A percentile compares a stretch with the other conserved stretches of the same genome.
Evolutionary conservation across 176 grass and related monocot genomes (phyloP).

Genomic region (Bolboschoenus planiculmis): DNA sequence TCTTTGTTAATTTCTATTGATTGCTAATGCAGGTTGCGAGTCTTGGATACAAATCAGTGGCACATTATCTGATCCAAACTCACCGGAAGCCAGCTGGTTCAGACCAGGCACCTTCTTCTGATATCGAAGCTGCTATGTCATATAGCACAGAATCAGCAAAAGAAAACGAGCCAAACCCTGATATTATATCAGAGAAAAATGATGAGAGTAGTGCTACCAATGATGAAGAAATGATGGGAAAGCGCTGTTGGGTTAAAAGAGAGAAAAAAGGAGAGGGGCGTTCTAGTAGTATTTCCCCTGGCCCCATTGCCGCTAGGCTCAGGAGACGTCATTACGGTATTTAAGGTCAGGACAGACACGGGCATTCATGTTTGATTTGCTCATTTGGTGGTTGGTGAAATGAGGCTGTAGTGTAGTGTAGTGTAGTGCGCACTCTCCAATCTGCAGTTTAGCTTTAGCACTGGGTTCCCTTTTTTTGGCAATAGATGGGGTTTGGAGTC

Average conservation of each 20-base stretch:
- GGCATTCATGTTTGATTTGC: not conserved
- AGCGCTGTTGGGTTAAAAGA: not conserved
- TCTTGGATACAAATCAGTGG: slow-evolving; percentile 78
- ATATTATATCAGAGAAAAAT: not conserved
- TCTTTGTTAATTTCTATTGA: not conserved
- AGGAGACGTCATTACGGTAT: not conserved
- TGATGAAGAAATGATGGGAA: not conserved
- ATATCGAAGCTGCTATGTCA: not conserved
- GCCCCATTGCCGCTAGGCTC: not conserved
- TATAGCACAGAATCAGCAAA: not conserved
- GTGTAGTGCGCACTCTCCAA: not conserved
- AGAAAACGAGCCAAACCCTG: not conserved
- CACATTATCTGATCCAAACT: slow-evolving; percentile 81
- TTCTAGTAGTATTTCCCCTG: not conserved
- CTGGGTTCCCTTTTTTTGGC: not conserved
- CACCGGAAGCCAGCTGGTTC: slow-evolving; percentile 8
- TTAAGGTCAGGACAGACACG: not conserved
- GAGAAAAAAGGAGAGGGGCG: not conserved
- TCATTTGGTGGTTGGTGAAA: not conserved
- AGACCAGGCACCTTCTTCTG: slow-evolving; percentile 27
- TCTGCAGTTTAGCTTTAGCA: not conserved
- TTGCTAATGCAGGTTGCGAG: slow-evolving; percentile 33
- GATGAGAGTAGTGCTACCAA: not conserved
- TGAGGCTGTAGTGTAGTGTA: not conserved
- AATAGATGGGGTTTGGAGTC: not conserved